A percentile compares a stretch with the other conserved stretches of the same genome.
Conservation (phyloP, 371 early-diverging fungal genomes). For the Encephalitozoon cuniculi region DNA sequence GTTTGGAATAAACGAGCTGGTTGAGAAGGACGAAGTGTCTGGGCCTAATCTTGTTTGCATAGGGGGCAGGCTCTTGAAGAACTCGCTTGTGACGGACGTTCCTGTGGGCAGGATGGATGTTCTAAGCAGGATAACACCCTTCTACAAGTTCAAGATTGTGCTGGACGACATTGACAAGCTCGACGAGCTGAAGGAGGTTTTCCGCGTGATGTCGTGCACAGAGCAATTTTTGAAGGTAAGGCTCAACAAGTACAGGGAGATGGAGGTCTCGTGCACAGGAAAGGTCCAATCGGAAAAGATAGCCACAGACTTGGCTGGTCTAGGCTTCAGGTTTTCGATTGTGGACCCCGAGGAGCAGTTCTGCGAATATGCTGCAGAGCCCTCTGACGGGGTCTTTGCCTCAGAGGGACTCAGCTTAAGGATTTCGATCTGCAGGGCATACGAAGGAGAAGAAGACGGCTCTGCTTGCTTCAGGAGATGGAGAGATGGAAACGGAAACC, state of each 20-base stretch:
- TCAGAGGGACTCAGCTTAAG: conserved; percentile 11
- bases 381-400: neutral
- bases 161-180: conserved; percentile 13
- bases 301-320: conserved; percentile 34
- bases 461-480: neutral
- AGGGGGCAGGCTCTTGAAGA: conserved; percentile 37
- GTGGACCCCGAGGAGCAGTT: conserved; percentile 21
- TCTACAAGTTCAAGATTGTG: conserved; percentile 35
- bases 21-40: conserved; percentile 6
- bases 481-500: conserved; percentile 2
- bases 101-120: neutral
- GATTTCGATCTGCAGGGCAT: neutral
- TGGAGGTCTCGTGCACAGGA: conserved; percentile 51
- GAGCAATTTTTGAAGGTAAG: conserved; percentile 51
- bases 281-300: conserved; percentile 59
- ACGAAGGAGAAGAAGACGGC: neutral
- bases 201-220: conserved; percentile 38
- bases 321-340: conserved; percentile 7
- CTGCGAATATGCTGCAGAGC: conserved; percentile 26
- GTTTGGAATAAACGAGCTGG: conserved; percentile 36
- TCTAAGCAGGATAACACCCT: conserved; percentile 10
- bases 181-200: conserved; percentile 30
- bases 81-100: conserved; percentile 14
- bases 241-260: conserved; percentile 50
- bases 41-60: conserved; percentile 35